These are phyloP conservation scores for Babesia caballi DNA, from an alignment of 169 alveolate genomes.

Conservation along the genomic window DNA sequence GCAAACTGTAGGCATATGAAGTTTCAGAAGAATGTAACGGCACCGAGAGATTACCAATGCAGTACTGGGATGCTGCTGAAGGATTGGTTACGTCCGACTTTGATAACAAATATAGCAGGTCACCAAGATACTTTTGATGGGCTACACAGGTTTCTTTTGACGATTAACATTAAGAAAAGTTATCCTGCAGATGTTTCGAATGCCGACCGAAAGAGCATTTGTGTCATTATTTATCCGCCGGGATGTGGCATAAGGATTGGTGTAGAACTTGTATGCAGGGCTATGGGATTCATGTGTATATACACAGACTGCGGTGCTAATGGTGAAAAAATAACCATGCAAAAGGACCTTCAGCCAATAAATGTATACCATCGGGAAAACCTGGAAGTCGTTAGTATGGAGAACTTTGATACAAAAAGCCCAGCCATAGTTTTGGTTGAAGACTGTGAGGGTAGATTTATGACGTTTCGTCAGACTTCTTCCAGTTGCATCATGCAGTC, in stretches of 20 bases:
- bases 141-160: neutral
- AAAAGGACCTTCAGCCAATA: neutral
- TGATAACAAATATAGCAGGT: neutral
- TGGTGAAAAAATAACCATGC: neutral
- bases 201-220: neutral
- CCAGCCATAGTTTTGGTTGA: constrained; percentile 6
- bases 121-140: constrained; percentile 1
- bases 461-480: neutral
- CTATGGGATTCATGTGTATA: constrained; percentile 4
- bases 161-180: neutral
- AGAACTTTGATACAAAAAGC: neutral
- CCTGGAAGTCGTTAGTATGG: neutral
- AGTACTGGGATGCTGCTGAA: neutral
- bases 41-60: neutral
- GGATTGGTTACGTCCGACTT: neutral
- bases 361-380: neutral
- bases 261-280: constrained; percentile 10
- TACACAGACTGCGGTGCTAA: neutral
- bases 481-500: neutral
- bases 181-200: neutral
- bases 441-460: neutral
- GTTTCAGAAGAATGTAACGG: neutral
- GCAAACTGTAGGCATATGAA: neutral
- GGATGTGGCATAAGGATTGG: constrained; percentile 15
- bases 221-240: constrained; percentile 9